phyloP scores from a whole-genome alignment of 2,329 filamentous ascomycete species.

The Dactylellina sp. region DNA sequence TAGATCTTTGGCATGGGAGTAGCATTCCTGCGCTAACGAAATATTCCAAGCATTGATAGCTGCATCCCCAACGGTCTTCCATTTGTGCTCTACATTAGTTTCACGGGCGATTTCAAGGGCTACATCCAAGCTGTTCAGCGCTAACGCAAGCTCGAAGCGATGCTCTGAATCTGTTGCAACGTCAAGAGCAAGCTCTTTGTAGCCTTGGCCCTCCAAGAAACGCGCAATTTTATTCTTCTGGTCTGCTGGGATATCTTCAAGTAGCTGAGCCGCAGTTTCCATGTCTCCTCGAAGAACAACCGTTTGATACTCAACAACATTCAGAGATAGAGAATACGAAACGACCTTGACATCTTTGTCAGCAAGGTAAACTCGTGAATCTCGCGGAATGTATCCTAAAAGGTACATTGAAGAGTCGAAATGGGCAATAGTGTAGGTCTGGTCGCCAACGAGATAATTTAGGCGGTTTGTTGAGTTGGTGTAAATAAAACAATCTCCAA shows the following conservation, averaged over 20 bases:
- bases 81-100: slow-evolving; percentile 93
- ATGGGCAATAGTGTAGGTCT: slow-evolving; percentile 96
- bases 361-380: slow-evolving; percentile 92
- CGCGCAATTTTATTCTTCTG: slow-evolving; percentile 98
- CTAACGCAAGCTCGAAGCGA: slow-evolving; percentile 91
- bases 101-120: slow-evolving; percentile 84
- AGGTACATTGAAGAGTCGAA: slow-evolving; percentile 97
- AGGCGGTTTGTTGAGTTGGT: slow-evolving; percentile 95
- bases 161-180: slow-evolving; percentile 95
- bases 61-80: slow-evolving; percentile 96
- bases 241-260: slow-evolving; percentile 85
- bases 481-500: slow-evolving; percentile 99
- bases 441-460: slow-evolving; percentile 97
- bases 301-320: slow-evolving; percentile 96
- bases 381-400: slow-evolving; percentile 91
- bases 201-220: slow-evolving; percentile 95
- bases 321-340: slow-evolving; percentile 89
- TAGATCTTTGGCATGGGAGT: slow-evolving; percentile 87
- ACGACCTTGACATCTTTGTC: slow-evolving; percentile 95
- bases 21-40: slow-evolving; percentile 89
- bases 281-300: slow-evolving; percentile 92
- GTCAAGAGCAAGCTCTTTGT: slow-evolving; percentile 94
- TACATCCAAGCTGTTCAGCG: slow-evolving; percentile 83
- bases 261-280: slow-evolving; percentile 86
- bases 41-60: slow-evolving; percentile 89